Evolutionary conservation across 2,329 filamentous ascomycete genomes (phyloP), one percentile per base, ranked within the genome.

Genomic region (Teratosphaeriaceae sp.): DNA sequence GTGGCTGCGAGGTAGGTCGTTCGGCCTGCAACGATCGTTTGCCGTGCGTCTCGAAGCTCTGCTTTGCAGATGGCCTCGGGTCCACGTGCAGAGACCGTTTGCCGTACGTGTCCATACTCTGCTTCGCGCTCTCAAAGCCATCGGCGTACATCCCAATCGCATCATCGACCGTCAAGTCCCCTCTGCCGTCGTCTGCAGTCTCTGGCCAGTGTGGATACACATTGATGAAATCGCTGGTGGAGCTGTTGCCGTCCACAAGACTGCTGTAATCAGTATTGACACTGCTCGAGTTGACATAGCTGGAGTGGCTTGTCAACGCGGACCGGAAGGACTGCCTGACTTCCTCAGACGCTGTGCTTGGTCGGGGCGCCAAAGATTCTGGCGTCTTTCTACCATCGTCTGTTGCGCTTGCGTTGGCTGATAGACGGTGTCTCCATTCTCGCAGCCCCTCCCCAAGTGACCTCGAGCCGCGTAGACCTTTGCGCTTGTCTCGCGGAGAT

Each of bases 251-350:
- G 3, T 88, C 92, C 50, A 83, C 63, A 38, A 92, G 74, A 58
- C 88, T 95, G 62, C 86, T 94, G 48, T 86, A 76, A 59, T 90
- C 86, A 1, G 87, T 94, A n/a, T 76, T 75, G 49, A 75, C 77
- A 11, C 69, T 64, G 41, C 76, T 76, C 5, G 69, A 58, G 33
- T 76, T 75, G 39, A 76, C 65, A 30, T 72, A 65, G 56, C 77
- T 81, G 13, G 78, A 82, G 42, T 72, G 62, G 46, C 65, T 77
- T 3, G 79, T 83, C 59, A 78, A 65, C 20, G 71, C 74, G 3
- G 79, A 83, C 42, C 78, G 72, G 50, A 77, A 72, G 49, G 79
- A 82, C 12, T 75, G 72, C 19, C 79, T 70, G 19, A 74, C 61
- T 46, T 74, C 64, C 22, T 54, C 49, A 2, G 42, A 39, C 2